Evolutionary conservation across 2,329 filamentous ascomycete species (phyloP), one percentile per base, ranked within the genome.

Genomic region (Aureobasidium vineae): DNA sequence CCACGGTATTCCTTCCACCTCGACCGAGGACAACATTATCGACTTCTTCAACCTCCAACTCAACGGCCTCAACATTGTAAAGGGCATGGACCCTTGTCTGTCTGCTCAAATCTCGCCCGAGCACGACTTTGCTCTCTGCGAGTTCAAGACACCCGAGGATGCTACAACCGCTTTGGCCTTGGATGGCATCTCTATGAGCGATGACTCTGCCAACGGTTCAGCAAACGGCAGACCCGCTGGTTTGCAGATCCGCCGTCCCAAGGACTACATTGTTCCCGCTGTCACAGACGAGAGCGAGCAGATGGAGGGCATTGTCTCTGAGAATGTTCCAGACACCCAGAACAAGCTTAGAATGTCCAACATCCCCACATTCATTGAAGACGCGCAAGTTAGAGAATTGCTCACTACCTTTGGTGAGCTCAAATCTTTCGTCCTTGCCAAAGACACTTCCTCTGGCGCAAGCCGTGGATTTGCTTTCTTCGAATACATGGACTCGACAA

Each of bases 41-140:
- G 84, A 87, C 26, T 99, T 97, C 80, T 97, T 99, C 84, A 99
- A 99, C 74, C 83, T 97, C 28, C 93, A 98, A 77, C 85, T 99
- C 61, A 98, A 99, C 73, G 92, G 93, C n/a, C 82, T 99, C 54
- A 99, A 99, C 73, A 90, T 97, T 41, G 87, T 96, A 63, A 88
- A 92, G 70, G 88, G 86, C 70, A 85, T 86, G 54, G 93, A 98
- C 73, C 93, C 94, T 41, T 98, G 95, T 75, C 83, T 91, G 63
- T 88, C 89, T 8, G 91, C 90, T 43, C 91, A 97, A 72, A 83
- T 98, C 66, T 90, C 92, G 26, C 86, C 88, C 67, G 91, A 96
- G 75, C 82, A 84, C 65, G 84, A 85, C 1, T 97, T 96, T 77
- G 94, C 92, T 11, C 85, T 98, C 52, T 77, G 97, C 52, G 96